Evolutionary conservation across 805 yeast species (phyloP), one percentile per base, ranked within the genome.

Genomic region (Maudiozyma turicensis): DNA sequence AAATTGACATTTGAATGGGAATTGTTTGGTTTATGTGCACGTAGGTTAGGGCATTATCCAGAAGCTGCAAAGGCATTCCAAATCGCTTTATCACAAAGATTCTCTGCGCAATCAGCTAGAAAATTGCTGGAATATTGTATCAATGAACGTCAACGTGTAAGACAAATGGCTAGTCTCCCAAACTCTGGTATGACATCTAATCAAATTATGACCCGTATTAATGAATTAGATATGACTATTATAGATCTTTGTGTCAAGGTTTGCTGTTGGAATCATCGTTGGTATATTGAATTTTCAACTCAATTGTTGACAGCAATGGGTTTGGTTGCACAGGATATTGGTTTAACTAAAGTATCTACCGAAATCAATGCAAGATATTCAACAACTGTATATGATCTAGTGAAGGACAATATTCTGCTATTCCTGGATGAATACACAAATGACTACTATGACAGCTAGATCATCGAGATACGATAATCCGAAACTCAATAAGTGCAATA

Each of bases 261-360:
- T 47, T 70, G 84, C n/a, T 95, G 93, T n/a, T 95, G 98, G 97
- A 85, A 88, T 62, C 97, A 90, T 66, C 79, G 99, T 61, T 93
- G 99, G 99, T 95, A 91, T 69, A 78, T 82, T 54, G 96, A 91
- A 55, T 91, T 89, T 61, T 82, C 95, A 8, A 86, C 95, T 20
- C 71, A 72, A 44, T 70, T 88, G 44, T 61, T 81, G n/a, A 63
- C 69, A n/a, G 69, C 80, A 0, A 67, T 89, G 51, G 69, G 77
- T 20, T 76, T 74, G 48, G 71, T 88, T 48, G 81, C 87, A 28
- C 79, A 78, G 40, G 83, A 82, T 58, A 88, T 86, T 57, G 96
- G 97, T 0, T 66, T 84, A 42, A 78, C 84, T 32, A 89, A 86
- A 66, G 78, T 88, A 40, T 81, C 80, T 53, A 83, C 82, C 54